phyloP scores from a whole-genome alignment of 192 early-diverging fungal genomes.

The Rhizophagus clarus region DNA sequence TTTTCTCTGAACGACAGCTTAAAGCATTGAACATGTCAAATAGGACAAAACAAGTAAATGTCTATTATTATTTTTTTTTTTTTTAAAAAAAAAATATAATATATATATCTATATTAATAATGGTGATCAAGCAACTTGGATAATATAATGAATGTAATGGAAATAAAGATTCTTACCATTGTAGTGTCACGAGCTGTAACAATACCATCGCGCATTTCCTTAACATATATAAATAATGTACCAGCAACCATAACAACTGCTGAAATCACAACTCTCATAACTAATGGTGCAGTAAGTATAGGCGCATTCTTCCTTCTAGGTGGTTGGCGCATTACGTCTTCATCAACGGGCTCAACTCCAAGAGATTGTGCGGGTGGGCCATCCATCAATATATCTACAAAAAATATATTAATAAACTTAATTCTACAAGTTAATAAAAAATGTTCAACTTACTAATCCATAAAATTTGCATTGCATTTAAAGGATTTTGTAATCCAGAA shows the following conservation, averaged over 20 bases:
- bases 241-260: slow-evolving; percentile 82
- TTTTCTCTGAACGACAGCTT: slow-evolving; percentile 83
- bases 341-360: slow-evolving; percentile 94
- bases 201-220: slow-evolving; percentile 74
- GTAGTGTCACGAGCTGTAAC: slow-evolving; percentile 80
- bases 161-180: slow-evolving; percentile 63
- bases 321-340: slow-evolving; percentile 85
- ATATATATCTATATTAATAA: not conserved
- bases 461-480: slow-evolving; percentile 98
- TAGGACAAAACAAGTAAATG: slow-evolving; percentile 95
- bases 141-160: not conserved
- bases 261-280: slow-evolving; percentile 76
- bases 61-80: slow-evolving; percentile 65
- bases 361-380: slow-evolving; percentile 97
- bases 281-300: slow-evolving; percentile 74
- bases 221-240: slow-evolving; percentile 80
- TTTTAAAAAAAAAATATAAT: no score
- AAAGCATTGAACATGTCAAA: slow-evolving; percentile 97
- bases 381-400: slow-evolving; percentile 93
- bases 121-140: not conserved
- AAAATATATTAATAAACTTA: not conserved
- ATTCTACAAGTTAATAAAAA: not conserved
- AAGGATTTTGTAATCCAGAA: slow-evolving; percentile 83
- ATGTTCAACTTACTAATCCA: slow-evolving; percentile 88
- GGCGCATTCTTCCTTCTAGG: slow-evolving; percentile 78